These are phyloP conservation scores for Podosphaera aphanis DNA, from an alignment of 2,329 filamentous ascomycete species.

Conservation along the genomic window DNA sequence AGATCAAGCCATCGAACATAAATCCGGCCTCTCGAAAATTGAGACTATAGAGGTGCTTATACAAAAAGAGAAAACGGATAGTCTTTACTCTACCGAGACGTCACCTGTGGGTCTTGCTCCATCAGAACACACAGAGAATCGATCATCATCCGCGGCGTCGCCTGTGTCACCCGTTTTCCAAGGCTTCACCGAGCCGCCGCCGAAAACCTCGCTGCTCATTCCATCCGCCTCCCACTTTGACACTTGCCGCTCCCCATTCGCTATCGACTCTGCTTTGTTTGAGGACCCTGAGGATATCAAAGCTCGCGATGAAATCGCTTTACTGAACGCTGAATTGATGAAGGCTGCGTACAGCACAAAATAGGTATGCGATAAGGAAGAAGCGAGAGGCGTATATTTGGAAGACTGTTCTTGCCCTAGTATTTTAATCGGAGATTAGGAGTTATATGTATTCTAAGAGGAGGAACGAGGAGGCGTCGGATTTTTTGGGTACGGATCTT, in stretches of 20 bases:
- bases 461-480: not conserved
- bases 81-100: not conserved
- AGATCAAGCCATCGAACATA: not conserved
- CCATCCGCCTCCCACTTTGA: not conserved
- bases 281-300: constrained; percentile 9
- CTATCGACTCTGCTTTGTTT: not conserved
- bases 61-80: not conserved
- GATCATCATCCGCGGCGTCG: not conserved
- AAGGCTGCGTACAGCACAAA: not conserved
- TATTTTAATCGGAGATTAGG: not conserved
- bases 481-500: not conserved
- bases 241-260: not conserved
- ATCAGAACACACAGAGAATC: not conserved
- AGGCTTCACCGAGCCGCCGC: not conserved
- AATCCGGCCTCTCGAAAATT: not conserved
- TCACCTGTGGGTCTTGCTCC: not conserved
- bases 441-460: not conserved
- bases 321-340: constrained; percentile 11
- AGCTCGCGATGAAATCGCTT: constrained; percentile 11
- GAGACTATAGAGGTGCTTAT: not conserved
- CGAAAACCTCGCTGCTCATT: not conserved
- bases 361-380: not conserved
- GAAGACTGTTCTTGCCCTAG: not conserved
- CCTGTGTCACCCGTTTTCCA: not conserved
- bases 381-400: not conserved